A percentile compares a stretch with the other conserved stretches of the same genome.
Evolutionary conservation across 805 yeast genomes (phyloP).

Genomic region (Geotrichum ghanense): DNA sequence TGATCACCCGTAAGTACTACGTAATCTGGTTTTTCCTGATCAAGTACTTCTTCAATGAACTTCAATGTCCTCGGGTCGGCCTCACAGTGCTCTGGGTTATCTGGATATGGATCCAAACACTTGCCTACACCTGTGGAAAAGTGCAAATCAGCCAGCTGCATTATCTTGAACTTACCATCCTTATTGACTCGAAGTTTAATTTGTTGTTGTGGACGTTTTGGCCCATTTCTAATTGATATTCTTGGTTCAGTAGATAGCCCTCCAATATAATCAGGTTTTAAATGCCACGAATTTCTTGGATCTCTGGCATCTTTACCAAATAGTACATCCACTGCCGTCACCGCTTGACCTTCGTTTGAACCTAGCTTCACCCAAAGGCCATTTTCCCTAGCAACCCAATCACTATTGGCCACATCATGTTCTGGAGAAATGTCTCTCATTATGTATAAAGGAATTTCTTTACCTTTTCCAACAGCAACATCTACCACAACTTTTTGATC

Average conservation of each 20-base stretch:
- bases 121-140: constrained; percentile 73
- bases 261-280: constrained; percentile 22
- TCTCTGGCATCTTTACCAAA: constrained; percentile 67
- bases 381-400: constrained; percentile 25
- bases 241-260: constrained; percentile 17
- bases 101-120: constrained; percentile 47
- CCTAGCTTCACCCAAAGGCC: constrained; percentile 58
- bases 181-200: constrained; percentile 29
- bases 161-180: constrained; percentile 54
- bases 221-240: constrained; percentile 13
- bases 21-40: constrained; percentile 69
- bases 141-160: constrained; percentile 89
- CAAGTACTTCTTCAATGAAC: constrained; percentile 54
- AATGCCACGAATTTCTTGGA: constrained; percentile 63
- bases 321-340: constrained; percentile 54
- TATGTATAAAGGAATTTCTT: constrained; percentile 13
- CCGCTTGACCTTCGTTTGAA: constrained; percentile 25
- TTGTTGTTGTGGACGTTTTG: constrained; percentile 8
- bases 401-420: constrained; percentile 14
- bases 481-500: constrained; percentile 9
- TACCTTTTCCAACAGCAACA: constrained; percentile 10
- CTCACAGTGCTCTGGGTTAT: constrained; percentile 37
- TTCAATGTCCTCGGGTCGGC: constrained; percentile 67
- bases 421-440: constrained; percentile 9
- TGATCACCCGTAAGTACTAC: constrained; percentile 90